These are phyloP conservation scores for Boletus subparvulus DNA, from an alignment of 768 basidiomycete species.

Conservation along the genomic window DNA sequence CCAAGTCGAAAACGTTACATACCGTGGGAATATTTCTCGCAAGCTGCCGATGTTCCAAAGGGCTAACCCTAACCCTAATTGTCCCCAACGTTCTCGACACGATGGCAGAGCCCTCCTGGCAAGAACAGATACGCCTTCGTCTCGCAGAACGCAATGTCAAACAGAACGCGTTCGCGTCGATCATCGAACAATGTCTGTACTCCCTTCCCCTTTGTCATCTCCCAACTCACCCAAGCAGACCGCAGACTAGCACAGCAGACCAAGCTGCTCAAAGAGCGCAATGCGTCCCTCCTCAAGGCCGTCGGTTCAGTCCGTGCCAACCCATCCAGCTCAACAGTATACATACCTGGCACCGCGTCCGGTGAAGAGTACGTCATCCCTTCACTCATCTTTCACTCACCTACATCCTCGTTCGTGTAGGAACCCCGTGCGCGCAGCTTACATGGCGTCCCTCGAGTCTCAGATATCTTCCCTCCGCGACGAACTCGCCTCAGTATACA, in stretches of 20 bases:
- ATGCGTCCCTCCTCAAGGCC: conserved; percentile 82
- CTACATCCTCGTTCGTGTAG: conserved; percentile 36
- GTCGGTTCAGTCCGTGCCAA: conserved; percentile 70
- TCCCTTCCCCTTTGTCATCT: background rate
- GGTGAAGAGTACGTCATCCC: conserved; percentile 64
- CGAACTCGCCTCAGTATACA: conserved; percentile 93
- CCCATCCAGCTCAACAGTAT: conserved; percentile 60
- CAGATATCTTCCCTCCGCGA: conserved; percentile 90
- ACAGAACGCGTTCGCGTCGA: conserved; percentile 75
- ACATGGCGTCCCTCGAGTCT: conserved; percentile 88
- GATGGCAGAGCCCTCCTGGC: conserved; percentile 86
- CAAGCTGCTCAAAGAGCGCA: conserved; percentile 87
- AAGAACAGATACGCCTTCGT: conserved; percentile 74
- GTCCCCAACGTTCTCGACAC: conserved; percentile 9
- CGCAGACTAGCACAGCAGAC: conserved; percentile 90
- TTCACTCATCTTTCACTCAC: background rate
- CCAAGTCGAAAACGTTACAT: conserved; percentile 17
- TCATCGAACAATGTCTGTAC: conserved; percentile 89
- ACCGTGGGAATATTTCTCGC: conserved; percentile 27
- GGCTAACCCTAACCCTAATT: conserved; percentile 30
- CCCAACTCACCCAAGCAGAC: conserved; percentile 50
- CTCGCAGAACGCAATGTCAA: conserved; percentile 81
- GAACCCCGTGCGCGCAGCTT: conserved; percentile 83
- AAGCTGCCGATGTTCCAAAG: conserved; percentile 13
- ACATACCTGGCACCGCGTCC: conserved; percentile 50